Percentiles rank a stretch among this genome's conserved stretches.
phyloP scores from a whole-genome alignment of 768 basidiomycete species.

The Termitomyces sp. region DNA sequence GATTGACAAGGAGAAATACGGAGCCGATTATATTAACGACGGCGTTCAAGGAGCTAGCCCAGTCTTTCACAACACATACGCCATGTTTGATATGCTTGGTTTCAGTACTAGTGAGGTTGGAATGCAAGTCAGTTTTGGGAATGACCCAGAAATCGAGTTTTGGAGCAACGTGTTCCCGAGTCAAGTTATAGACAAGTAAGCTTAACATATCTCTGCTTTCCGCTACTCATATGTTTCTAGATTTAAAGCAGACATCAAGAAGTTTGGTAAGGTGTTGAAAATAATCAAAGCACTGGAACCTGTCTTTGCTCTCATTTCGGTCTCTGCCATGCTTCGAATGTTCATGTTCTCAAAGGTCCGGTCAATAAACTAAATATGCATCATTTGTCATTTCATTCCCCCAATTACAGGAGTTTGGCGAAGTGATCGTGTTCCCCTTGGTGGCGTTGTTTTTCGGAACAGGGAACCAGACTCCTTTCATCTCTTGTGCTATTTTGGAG shows the following conservation, averaged over 20 bases:
- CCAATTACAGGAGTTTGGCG: conserved; percentile 21
- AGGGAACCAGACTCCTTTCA: conserved; percentile 29
- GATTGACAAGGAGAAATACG: conserved; percentile 20
- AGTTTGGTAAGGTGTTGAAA: conserved; percentile 24
- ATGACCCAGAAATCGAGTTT: conserved; percentile 22
- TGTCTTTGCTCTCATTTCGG: conserved; percentile 24
- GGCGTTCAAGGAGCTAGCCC: conserved; percentile 28
- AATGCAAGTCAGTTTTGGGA: conserved; percentile 28
- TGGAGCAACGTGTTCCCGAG: conserved; percentile 28
- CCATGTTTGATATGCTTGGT: conserved; percentile 25
- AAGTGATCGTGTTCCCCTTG: conserved; percentile 25
- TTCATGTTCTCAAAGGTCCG: conserved; percentile 27
- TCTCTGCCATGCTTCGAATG: conserved; percentile 23
- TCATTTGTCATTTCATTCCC: not conserved
- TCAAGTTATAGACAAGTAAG: conserved; percentile 23
- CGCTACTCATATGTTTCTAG: conserved; percentile 6
- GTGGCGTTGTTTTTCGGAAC: conserved; percentile 28
- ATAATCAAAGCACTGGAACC: conserved; percentile 24
- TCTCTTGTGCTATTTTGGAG: conserved; percentile 26
- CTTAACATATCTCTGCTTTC: not conserved
- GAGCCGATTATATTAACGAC: conserved; percentile 28
- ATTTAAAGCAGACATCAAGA: conserved; percentile 24
- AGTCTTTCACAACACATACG: conserved; percentile 26
- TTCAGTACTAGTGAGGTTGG: conserved; percentile 23
- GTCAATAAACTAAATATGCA: not conserved